Percentiles rank a stretch among this genome's conserved stretches.
Conservation (phyloP, 1,284 basidiomycete genomes). For the Agroathelia rolfsii region DNA sequence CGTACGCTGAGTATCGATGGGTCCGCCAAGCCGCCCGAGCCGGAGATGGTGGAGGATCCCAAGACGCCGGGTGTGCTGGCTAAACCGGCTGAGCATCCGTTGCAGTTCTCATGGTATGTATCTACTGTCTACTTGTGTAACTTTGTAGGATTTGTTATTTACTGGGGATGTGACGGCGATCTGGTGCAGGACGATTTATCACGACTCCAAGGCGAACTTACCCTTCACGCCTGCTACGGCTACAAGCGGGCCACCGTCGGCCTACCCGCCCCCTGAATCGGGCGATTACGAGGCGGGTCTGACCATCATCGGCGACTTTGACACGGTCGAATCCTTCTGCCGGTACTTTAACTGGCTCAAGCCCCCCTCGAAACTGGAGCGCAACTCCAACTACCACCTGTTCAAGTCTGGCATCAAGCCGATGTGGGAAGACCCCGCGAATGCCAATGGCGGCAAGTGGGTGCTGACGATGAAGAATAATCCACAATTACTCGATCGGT, state of each 20-base stretch:
- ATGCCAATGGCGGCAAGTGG: slow-evolving; percentile 90
- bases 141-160: slow-evolving; percentile 2
- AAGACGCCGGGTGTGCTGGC: slow-evolving; percentile 67
- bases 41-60: slow-evolving; percentile 67
- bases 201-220: slow-evolving; percentile 73
- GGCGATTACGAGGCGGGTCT: slow-evolving; percentile 70
- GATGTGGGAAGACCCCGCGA: slow-evolving; percentile 95
- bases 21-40: slow-evolving; percentile 58
- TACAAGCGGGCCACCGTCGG: slow-evolving; percentile 19
- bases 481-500: slow-evolving; percentile 70
- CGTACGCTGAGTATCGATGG: slow-evolving; percentile 65
- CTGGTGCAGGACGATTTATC: slow-evolving; percentile 69
- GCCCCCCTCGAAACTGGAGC: slow-evolving; percentile 78
- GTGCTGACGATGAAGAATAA: slow-evolving; percentile 85
- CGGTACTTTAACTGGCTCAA: slow-evolving; percentile 94
- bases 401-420: slow-evolving; percentile 90
- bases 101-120: slow-evolving; percentile 74
- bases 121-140: slow-evolving; percentile 6
- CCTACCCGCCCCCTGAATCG: slow-evolving; percentile 41
- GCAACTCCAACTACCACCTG: slow-evolving; percentile 87
- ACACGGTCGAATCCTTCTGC: slow-evolving; percentile 85
- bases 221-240: slow-evolving; percentile 38
- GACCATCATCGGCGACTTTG: slow-evolving; percentile 71
- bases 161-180: not conserved
- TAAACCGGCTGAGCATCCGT: slow-evolving; percentile 71